Base-by-base conservation (phyloP, 306 rosid species). In the Inga laurina region DNA sequence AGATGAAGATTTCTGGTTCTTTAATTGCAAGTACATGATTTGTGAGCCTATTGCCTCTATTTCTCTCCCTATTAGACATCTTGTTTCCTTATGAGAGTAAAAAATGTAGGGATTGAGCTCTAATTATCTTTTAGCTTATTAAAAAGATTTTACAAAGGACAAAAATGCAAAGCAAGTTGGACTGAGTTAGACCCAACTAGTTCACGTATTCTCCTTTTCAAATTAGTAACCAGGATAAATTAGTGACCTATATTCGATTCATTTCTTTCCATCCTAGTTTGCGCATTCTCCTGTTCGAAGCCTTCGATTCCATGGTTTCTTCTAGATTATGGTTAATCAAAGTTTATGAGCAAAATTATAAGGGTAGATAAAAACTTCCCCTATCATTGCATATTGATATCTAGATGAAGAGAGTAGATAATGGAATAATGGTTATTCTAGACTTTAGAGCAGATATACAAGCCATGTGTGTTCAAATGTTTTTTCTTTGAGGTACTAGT, bases 401-500 rank as follows among this genome's bases (percentile, higher is more conserved):
- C 7, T 9, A 71, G 24, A 22, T 56, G 37, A 71, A 43, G 75
- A 12, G 19, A 15, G 21, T 7, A 24, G 57, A 22, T 24, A 46
- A 13, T 16, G 13, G 32, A 24, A 24, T 18, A 15, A 46, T 72
- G 59, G 13, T 4, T 59, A 45, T 46, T 45, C 46, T n/a, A 45
- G n/a, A 46, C 57, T 24, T 46, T 3, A 7, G 59, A 46, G 76
- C 12, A 5, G 39, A 44, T 45, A 6, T 27, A 14, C 76, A 5
- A 46, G 59, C 59, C 22, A 11, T 15, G 22, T 72, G 57, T 45
- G n/a, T 44, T 14, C 2, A 24, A 45, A 72, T 13, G 1, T 43
- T 59, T 37, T 37, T 46, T 83, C 82, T 51, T 77, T 71, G 24
- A 77, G 86, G 79, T 83, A 35, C 67, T 21, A 61, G 56, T 72